Base-by-base conservation (phyloP, 176 grass and related monocot genomes). In the Panicum miliaceum region DNA sequence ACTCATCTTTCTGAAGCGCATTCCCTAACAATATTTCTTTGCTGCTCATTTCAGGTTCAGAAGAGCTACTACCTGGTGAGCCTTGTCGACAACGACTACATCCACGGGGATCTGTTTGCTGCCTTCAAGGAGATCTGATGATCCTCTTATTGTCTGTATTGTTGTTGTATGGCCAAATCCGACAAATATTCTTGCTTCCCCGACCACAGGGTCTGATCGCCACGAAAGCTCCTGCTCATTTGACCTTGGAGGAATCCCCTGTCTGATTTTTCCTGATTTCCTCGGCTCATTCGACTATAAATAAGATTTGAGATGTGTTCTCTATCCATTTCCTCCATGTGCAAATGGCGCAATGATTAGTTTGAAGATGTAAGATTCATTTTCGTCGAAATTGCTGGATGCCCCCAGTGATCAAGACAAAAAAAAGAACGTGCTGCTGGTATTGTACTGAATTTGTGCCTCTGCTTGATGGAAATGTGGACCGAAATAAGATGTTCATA, bases 11-110 rank as follows among this genome's bases (percentile, higher is more conserved):
- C 29, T 13, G 4, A 64, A 34, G 7, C 42, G 46, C 4, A 38
- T 35, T 61, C 72, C 11, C 41, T 59, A 46, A 77, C 20, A 65
- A 9, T 26, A 43, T 62, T 64, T 54, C 4, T 18, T 69, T 15
- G 53, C 20, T 87, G 48, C 60, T 42, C 71, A 2, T 68, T 75
- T 76, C 84, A 97, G 94, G 89, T 90, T 37, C 84, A 94, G 80
- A 74, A 86, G 61, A 94, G 64, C 77, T 82, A 92, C 82, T 92
- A 75, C 37, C 81, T 94, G 64, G 91, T 97, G 36, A 94, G 94
- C 68, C 86, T 97, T 11, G 94, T 97, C 1, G 94, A 94, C 88
- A 97, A 97, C 38, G 89, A 97, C 70, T 97, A 94, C 41, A 43
- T 97, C 84, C 60, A 84, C 13, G 91, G 94, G 20, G 79, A 97